These are phyloP conservation scores for Podospora conica DNA, from an alignment of 495 filamentous ascomycete species.

Conservation along the genomic window DNA sequence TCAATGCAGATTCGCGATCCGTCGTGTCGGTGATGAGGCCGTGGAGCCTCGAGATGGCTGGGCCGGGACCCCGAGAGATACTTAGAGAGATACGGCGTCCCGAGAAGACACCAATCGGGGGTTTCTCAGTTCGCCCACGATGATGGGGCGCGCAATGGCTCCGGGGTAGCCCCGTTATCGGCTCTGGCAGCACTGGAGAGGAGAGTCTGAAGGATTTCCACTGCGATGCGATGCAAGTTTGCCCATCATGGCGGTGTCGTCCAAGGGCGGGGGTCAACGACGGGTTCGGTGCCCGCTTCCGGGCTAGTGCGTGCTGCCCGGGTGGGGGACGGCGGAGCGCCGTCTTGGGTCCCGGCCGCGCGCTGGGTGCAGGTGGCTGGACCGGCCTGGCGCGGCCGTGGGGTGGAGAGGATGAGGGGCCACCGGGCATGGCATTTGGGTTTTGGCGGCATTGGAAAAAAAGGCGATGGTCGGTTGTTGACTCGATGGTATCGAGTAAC, in stretches of 20 bases:
- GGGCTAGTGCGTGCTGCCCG: not conserved
- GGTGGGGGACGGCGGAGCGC: not conserved
- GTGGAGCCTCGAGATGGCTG: too few species aligned
- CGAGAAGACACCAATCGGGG: too few species aligned
- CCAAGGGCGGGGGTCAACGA: not conserved
- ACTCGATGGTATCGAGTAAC: slow-evolving; percentile 25
- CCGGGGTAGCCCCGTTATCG: not conserved
- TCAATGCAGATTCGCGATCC: not conserved
- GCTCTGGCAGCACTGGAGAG: not conserved
- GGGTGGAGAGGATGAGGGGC: not conserved
- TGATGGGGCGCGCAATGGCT: not conserved
- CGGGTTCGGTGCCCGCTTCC: not conserved
- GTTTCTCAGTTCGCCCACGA: too few species aligned
- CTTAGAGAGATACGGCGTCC: too few species aligned
- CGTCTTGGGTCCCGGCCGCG: not conserved
- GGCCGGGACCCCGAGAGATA: too few species aligned
- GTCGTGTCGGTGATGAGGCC: not conserved
- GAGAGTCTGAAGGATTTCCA: not conserved
- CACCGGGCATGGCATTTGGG: not conserved
- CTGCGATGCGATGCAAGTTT: not conserved
- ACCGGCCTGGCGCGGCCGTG: not conserved
- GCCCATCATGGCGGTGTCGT: not conserved
- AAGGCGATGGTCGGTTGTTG: slow-evolving; percentile 3
- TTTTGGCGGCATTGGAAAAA: not conserved
- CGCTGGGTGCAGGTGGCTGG: not conserved